Evolutionary conservation across 352 stramenopile species (phyloP).

Genomic region (Globisporangium radiosum): DNA sequence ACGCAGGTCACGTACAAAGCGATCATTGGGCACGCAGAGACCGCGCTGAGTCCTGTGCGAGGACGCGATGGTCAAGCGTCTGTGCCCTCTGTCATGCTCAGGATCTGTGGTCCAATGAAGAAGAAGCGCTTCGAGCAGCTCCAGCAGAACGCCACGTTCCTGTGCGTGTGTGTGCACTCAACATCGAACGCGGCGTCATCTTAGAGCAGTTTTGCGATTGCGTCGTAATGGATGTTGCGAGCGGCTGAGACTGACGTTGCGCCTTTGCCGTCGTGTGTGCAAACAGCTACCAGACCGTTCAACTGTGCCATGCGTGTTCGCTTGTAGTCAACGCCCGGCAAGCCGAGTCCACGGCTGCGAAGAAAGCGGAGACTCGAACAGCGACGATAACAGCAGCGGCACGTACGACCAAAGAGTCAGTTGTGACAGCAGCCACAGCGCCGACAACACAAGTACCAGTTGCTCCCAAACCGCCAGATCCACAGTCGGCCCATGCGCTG

Average conservation of each 20-base stretch:
- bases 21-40: slow-evolving; percentile 33
- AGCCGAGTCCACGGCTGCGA: background rate
- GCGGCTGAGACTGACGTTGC: background rate
- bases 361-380: slow-evolving; percentile 1
- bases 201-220: too few relatives aligned
- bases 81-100: slow-evolving; percentile 28
- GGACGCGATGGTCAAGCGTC: slow-evolving; percentile 8
- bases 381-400: too few relatives aligned
- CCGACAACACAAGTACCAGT: background rate
- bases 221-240: background rate
- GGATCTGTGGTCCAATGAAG: slow-evolving; percentile 24
- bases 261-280: too few relatives aligned
- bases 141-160: slow-evolving; percentile 27
- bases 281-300: slow-evolving; percentile 35
- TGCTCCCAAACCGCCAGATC: slow-evolving; percentile 12
- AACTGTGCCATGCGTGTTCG: slow-evolving; percentile 33
- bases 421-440: background rate
- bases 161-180: slow-evolving; percentile 19
- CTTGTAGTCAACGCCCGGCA: slow-evolving; percentile 20
- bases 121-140: slow-evolving; percentile 35
- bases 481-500: slow-evolving; percentile 25
- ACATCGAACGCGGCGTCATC: too few relatives aligned
- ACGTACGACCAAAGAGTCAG: too few relatives aligned
- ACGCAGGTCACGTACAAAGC: slow-evolving; percentile 33
- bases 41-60: slow-evolving; percentile 8